phyloP scores from a whole-genome alignment of 345 rosid species.

The Citrus sinensis region DNA sequence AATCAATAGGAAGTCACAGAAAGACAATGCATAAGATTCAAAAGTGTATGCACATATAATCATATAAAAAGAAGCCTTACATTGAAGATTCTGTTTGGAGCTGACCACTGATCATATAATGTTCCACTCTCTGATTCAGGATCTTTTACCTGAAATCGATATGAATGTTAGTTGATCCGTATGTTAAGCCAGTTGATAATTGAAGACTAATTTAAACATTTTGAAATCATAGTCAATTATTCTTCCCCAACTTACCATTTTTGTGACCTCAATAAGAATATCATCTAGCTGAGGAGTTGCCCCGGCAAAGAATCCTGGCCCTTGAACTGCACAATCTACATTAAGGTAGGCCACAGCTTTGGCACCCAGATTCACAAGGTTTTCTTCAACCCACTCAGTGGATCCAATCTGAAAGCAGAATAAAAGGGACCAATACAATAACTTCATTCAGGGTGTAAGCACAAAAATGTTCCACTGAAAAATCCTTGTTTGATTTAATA shows the following conservation, averaged over 20 bases:
- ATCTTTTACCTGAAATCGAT: slow-evolving; percentile 59
- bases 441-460: background rate
- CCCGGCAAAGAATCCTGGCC: slow-evolving; percentile 78
- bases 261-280: slow-evolving; percentile 68
- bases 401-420: slow-evolving; percentile 62
- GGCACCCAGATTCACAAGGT: slow-evolving; percentile 70
- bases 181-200: background rate
- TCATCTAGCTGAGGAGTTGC: slow-evolving; percentile 87
- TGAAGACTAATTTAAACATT: background rate
- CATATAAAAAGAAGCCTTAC: slow-evolving; percentile 22
- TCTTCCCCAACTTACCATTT: slow-evolving; percentile 41
- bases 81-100: slow-evolving; percentile 36
- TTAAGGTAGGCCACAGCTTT: slow-evolving; percentile 90
- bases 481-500: background rate
- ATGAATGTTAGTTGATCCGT: background rate
- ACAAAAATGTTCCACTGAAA: background rate
- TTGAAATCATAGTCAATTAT: background rate
- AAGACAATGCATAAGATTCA: background rate
- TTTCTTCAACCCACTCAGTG: slow-evolving; percentile 97
- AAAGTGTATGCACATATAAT: background rate
- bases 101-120: slow-evolving; percentile 62
- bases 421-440: background rate
- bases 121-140: slow-evolving; percentile 60
- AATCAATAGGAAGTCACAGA: background rate
- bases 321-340: slow-evolving; percentile 99